Base-by-base conservation (phyloP, 2,329 filamentous ascomycete species). In the Penicillium griseofulvum region DNA sequence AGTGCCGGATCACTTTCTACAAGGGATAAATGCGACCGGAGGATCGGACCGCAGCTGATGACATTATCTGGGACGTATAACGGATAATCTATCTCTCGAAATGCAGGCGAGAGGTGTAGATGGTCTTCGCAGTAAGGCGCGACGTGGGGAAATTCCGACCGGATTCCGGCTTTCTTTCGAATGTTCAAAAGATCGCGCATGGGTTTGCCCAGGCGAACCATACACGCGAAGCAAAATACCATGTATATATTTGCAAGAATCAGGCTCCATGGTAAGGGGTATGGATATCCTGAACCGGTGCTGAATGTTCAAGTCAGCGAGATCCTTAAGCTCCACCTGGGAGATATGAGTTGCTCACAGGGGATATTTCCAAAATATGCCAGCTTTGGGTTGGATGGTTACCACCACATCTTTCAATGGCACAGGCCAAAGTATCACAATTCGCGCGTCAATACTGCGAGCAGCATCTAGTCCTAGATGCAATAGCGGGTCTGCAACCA, bases 31-130 rank as follows among this genome's bases (percentile, higher is more conserved):
- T 69, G 67, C 0, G 67, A 61, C 0, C 76, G 68, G 4, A 80
- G 60, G 11, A 83, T 80, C 0, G 80, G 81, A 0, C 80, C 80
- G 54, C 78, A 81, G 1, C 72, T 62, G 1, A 73, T 66, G 10
- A 81, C 67, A 46, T 80, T 74, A 0, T 65, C 50, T 0, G 76
- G 76, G 2, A 78, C 65, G 1, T 68, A 52, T 11, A 76, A 60
- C 0, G 72, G 80, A 63, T 71, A 81, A 41, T 80, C 77, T 24
- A 71, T 65, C 34, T 74, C 66, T 44, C 63, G 63, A 36, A 69
- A 60, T 5, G 66, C 69, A 0, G 68, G 65, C 0, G 69, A 66
- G 24, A 74, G 67, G 17, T 68, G 65, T 16, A 69, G 58, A 2
- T 61, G 57, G 8, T 68, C 59, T 17, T 65, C 62, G 8, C 65